Base-by-base conservation (phyloP, 202 grass and related monocot species). In the Eragrostis tef region DNA sequence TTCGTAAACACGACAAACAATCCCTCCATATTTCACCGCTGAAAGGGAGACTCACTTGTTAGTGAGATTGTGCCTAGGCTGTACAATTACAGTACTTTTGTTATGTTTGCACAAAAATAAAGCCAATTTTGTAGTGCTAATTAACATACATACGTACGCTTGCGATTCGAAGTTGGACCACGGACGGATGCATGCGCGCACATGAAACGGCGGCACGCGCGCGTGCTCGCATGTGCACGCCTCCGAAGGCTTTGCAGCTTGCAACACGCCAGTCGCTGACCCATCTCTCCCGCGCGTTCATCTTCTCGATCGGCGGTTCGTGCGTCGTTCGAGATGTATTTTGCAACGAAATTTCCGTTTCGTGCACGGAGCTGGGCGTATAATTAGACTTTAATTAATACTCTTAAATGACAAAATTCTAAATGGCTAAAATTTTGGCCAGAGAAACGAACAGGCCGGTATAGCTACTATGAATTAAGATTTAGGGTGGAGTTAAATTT, bases 161-260 rank as follows among this genome's bases (percentile, higher is more conserved):
- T n/a, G 20, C 9, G 14, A n/a, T 73, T 19, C 13, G 22, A 5
- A 73, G 80, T 9, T 65, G 80, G 80, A 67, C 77, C 77, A 79
- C 19, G n/a, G n/a, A 19, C 36, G 49, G 47, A 17, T 22, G 9
- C 49, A 19, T 1, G 58, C 80, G 61, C 80, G 59, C 80, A 66
- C 80, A 65, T 45, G 80, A 73, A 73, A 50, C n/a, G 45, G n/a
- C 70, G 69, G 69, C 80, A 54, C 22, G 70, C 31, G 70, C 27
- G 62, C 77, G 80, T 82, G 80, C 29, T 43, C 7, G 80, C 79
- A 73, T 52, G 46, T 53, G 70, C 70, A 19, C 31, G 6, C 58
- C 15, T 74, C 67, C 70, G 14, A 52, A 42, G 57, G 20, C 57
- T 54, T 65, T 27, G 34, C 79, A 8, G 39, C 24, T 42, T 20